Evolutionary conservation across 352 stramenopile genomes (phyloP).

Genomic region (Phytophthora sp.): DNA sequence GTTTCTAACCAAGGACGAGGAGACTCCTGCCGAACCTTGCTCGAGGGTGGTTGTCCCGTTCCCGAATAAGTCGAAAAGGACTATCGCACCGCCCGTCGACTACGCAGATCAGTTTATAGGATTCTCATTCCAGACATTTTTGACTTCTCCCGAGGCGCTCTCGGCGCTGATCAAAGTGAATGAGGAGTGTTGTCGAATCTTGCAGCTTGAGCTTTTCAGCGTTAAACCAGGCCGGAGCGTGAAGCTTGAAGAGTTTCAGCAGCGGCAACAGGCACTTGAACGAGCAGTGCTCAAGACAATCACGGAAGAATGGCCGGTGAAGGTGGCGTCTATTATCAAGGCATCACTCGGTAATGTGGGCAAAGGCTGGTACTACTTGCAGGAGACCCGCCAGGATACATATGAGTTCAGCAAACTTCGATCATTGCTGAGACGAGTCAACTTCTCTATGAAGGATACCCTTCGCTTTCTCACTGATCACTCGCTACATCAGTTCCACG

Average conservation of each 20-base stretch:
- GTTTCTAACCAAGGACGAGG: conserved; percentile 59
- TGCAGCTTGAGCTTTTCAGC: conserved; percentile 83
- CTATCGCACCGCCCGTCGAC: conserved; percentile 62
- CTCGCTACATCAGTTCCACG: conserved; percentile 76
- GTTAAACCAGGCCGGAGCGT: conserved; percentile 75
- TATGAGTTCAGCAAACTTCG: conserved; percentile 90
- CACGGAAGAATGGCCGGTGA: conserved; percentile 83
- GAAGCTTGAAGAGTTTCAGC: conserved; percentile 89
- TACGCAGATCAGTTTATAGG: conserved; percentile 89
- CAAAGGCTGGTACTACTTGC: conserved; percentile 88
- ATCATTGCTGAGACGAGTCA: conserved; percentile 73
- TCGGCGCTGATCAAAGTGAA: conserved; percentile 82
- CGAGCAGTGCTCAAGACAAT: conserved; percentile 76
- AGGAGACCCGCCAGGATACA: conserved; percentile 84
- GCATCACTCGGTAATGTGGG: conserved; percentile 73
- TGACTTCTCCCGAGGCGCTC: conserved; percentile 80
- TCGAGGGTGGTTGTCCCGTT: conserved; percentile 39
- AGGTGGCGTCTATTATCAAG: conserved; percentile 74
- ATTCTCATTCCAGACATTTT: conserved; percentile 88
- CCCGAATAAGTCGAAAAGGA: conserved; percentile 23
- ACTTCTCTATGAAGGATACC: conserved; percentile 87
- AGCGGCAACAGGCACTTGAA: conserved; percentile 79
- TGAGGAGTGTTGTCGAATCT: conserved; percentile 82
- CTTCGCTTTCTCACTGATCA: conserved; percentile 75
- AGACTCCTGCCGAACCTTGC: conserved; percentile 42